Conservation (phyloP, 2,329 filamentous ascomycete species). For the Aspergillus sp. region DNA sequence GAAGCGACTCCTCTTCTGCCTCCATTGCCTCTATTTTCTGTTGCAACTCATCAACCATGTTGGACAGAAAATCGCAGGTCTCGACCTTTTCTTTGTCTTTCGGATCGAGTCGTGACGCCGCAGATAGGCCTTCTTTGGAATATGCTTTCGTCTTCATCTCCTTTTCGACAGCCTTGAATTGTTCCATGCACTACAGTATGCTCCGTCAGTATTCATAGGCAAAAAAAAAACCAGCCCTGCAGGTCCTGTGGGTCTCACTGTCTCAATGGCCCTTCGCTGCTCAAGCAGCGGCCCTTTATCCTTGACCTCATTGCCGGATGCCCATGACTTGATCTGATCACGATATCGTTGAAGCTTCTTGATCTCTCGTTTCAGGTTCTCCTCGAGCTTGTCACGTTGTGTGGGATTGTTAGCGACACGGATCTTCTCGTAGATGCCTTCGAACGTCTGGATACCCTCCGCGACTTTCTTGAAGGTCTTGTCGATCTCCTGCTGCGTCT, state of each 20-base stretch:
- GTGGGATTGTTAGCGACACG: slow-evolving; percentile 86
- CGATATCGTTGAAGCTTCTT: slow-evolving; percentile 98
- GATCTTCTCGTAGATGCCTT: slow-evolving; percentile 97
- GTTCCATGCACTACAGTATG: slow-evolving; percentile 70
- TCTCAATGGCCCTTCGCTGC: slow-evolving; percentile 94
- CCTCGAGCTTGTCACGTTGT: slow-evolving; percentile 97
- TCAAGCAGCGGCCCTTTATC: slow-evolving; percentile 95
- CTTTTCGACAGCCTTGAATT: slow-evolving; percentile 99
- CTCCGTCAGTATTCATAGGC: slow-evolving; percentile 25
- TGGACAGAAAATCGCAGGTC: slow-evolving; percentile 78
- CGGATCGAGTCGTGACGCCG: slow-evolving; percentile 91
- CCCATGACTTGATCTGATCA: slow-evolving; percentile 99
- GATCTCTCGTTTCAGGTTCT: slow-evolving; percentile 98
- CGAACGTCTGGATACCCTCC: slow-evolving; percentile 89
- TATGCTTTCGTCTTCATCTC: slow-evolving; percentile 99
- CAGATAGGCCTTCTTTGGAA: slow-evolving; percentile 93
- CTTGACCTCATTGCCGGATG: slow-evolving; percentile 97
- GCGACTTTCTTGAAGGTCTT: slow-evolving; percentile 99
- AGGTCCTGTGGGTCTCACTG: slow-evolving; percentile 55
- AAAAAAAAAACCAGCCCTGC: background rate
- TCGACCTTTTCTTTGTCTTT: slow-evolving; percentile 95
- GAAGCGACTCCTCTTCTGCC: slow-evolving; percentile 82
- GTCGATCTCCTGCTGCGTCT: slow-evolving; percentile 96
- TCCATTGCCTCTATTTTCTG: slow-evolving; percentile 91
- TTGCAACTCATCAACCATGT: slow-evolving; percentile 88